Base-by-base conservation (phyloP, 352 stramenopile species). In the Phytophthora rubi region DNA sequence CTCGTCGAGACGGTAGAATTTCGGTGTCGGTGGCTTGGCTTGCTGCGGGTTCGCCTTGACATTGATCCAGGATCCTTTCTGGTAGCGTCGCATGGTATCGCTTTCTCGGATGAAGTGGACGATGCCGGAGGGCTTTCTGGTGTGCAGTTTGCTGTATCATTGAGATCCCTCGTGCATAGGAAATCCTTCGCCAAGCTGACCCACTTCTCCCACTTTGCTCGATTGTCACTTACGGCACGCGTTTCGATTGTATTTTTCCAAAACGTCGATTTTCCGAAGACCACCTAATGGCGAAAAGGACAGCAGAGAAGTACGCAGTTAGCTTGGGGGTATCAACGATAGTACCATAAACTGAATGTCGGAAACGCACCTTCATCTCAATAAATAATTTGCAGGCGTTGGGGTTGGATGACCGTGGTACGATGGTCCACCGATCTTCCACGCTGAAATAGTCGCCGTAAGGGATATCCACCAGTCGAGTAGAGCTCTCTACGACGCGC, bases 401-500 rank as follows among this genome's bases (percentile, higher is more conserved):
- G 10, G 70, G 21, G 21, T 87, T 63, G 1, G 74, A 76, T n/a
- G 71, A 49, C 45, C 78, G 63, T 6, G 83, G 79, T n/a, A 87
- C 73, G 47, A 96, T 77, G 13, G 83, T 92, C 83, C 88, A 95
- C 5, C 89, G 83, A 30, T 94, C 86, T 65, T 95, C 87, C 3
- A 96, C 89, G 59, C 84, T 93, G 52, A 96, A 96, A 71, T 92
- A 95, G 67, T 96, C 89, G 21, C 89, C 87, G 61, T 96, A 96
- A 5, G 89, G 89, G 59, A 96, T 94, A 68, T 96, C 89, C 44
- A 88, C 84, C 2, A 96, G 71, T 32, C 83, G 77, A 7, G 89
- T 96, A 23, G 87, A 94, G 13, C 82, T 91, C 57, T 96, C 89
- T 0, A 96, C 82, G 7, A 88, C 74, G 35, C 76, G 72, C 7